phyloP scores from a whole-genome alignment of 306 rosid species.

The Lathyrus sativus region DNA sequence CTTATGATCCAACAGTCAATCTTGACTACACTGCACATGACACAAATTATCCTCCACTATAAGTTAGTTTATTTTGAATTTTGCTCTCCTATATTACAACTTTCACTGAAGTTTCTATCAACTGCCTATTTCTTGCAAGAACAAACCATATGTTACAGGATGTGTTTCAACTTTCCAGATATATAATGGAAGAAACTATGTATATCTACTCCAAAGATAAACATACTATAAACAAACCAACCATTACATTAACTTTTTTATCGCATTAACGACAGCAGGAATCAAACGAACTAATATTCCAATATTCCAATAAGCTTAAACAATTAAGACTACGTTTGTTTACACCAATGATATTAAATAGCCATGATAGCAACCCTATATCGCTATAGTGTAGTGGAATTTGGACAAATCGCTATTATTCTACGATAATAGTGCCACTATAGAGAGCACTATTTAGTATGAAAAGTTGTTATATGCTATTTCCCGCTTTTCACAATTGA shows the following conservation, averaged over 20 bases:
- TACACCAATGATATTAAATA: no score
- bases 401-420: no score
- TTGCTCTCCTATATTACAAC: background rate
- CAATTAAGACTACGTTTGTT: no score
- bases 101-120: conserved; percentile 27
- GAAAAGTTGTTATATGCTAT: no score
- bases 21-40: background rate
- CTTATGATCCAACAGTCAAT: no score
- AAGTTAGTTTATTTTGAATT: conserved; percentile 8
- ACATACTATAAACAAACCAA: background rate
- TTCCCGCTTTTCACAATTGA: no score
- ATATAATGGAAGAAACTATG: conserved; percentile 7
- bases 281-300: conserved; percentile 5
- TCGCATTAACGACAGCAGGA: background rate
- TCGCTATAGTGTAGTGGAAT: no score
- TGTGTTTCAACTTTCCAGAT: conserved; percentile 20
- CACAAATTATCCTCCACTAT: conserved; percentile 10
- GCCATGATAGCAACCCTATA: no score
- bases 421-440: no score
- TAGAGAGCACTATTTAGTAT: no score
- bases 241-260: background rate
- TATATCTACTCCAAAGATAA: background rate
- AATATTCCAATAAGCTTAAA: no score
- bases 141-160: background rate
- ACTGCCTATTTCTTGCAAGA: conserved; percentile 23